Evolutionary conservation across 2,329 filamentous ascomycete species (phyloP).

Genomic region (Fusarium sp.): DNA sequence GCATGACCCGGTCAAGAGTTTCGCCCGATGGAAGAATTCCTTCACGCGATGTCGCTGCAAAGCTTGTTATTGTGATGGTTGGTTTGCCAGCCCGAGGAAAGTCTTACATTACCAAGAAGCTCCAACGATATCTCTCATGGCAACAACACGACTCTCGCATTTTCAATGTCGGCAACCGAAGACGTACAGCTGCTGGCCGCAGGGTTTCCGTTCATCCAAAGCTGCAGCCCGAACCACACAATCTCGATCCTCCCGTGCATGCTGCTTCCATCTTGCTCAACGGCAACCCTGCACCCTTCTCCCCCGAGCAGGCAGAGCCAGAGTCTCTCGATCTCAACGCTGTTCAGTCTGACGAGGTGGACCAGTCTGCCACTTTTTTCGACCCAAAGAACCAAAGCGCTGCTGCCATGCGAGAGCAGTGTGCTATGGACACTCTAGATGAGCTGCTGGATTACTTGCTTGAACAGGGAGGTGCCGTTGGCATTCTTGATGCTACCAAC

Average conservation of each 20-base stretch:
- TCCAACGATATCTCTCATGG: slow-evolving; percentile 95
- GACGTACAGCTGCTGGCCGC: slow-evolving; percentile 78
- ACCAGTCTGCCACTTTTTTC: slow-evolving; percentile 94
- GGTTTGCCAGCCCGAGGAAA: slow-evolving; percentile 94
- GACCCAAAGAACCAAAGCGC: slow-evolving; percentile 88
- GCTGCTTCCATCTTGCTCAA: slow-evolving; percentile 68
- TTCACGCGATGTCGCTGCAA: slow-evolving; percentile 91
- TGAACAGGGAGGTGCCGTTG: slow-evolving; percentile 82
- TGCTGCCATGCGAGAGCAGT: slow-evolving; percentile 85
- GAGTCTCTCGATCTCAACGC: slow-evolving; percentile 50
- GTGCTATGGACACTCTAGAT: slow-evolving; percentile 90
- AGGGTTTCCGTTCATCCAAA: slow-evolving; percentile 49
- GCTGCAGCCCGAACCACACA: slow-evolving; percentile 48
- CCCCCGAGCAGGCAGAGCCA: slow-evolving; percentile 49
- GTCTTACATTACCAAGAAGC: slow-evolving; percentile 98
- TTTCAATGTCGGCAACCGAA: slow-evolving; percentile 95
- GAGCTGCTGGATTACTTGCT: slow-evolving; percentile 92
- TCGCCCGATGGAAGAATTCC: slow-evolving; percentile 96
- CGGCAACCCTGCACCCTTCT: slow-evolving; percentile 54
- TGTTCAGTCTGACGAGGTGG: slow-evolving; percentile 61
- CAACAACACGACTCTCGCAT: slow-evolving; percentile 95
- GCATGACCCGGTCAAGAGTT: slow-evolving; percentile 92
- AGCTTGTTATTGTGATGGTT: slow-evolving; percentile 98
- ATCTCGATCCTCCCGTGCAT: slow-evolving; percentile 58
- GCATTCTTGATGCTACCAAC: slow-evolving; percentile 97